A percentile compares a stretch with the other conserved stretches of the same genome.
Evolutionary conservation across 139 green algal genomes (phyloP).

Genomic region (Chlamydomonas sphaeroides): DNA sequence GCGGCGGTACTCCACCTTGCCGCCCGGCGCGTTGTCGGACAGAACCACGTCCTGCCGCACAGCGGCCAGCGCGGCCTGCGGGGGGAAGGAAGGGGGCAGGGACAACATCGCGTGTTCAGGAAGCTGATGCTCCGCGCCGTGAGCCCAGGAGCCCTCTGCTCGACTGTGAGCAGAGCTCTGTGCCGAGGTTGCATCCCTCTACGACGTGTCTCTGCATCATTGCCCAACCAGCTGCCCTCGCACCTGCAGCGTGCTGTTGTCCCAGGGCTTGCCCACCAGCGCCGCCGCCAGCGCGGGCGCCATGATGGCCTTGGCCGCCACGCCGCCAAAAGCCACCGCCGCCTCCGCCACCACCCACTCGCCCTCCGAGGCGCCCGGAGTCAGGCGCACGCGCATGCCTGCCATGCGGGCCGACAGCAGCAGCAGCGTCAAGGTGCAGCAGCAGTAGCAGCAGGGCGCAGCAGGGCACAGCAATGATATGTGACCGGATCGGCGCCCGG

Average conservation of each 20-base stretch:
- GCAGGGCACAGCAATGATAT: too few species aligned
- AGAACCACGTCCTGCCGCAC: constrained; percentile 85
- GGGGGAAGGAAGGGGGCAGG: background rate
- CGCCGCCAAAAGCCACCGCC: constrained; percentile 86
- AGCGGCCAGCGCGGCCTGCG: constrained; percentile 63
- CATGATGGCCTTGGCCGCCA: constrained; percentile 83
- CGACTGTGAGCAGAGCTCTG: too few species aligned
- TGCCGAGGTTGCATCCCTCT: too few species aligned
- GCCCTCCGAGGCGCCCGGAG: constrained; percentile 31
- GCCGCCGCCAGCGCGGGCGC: constrained; percentile 58
- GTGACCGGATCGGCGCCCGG: too few species aligned
- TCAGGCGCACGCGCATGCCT: constrained; percentile 78
- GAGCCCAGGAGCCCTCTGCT: too few species aligned
- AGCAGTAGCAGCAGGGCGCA: too few species aligned
- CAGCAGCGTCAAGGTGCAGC: too few species aligned
- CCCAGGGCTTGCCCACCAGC: constrained; percentile 72
- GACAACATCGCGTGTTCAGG: too few species aligned
- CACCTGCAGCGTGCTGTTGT: constrained; percentile 65
- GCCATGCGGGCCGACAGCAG: too few species aligned
- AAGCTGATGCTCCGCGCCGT: too few species aligned
- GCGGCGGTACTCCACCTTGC: constrained; percentile 90
- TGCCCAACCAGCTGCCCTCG: too few species aligned
- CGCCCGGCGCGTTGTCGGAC: constrained; percentile 79
- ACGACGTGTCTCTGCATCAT: too few species aligned
- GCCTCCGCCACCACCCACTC: constrained; percentile 74